phyloP scores from a whole-genome alignment of 176 grass and related monocot genomes.

The Musa schizocarpa region DNA sequence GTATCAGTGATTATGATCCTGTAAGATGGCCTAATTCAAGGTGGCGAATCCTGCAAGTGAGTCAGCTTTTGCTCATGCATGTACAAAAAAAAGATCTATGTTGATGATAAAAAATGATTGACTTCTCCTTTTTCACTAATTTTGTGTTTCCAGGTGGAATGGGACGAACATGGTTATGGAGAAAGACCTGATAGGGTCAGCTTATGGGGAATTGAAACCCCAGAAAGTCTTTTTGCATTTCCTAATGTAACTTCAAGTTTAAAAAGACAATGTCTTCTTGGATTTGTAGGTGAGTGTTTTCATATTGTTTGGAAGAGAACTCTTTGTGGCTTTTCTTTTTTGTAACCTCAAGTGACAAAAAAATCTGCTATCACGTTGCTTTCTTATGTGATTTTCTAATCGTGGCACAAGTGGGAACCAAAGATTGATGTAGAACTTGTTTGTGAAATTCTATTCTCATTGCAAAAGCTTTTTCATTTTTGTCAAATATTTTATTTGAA shows the following conservation, averaged over 20 bases:
- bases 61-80: slow-evolving; percentile 1
- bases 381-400: neutral
- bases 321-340: neutral
- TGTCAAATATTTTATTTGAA: too few species aligned
- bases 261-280: slow-evolving; percentile 73
- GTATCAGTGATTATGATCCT: slow-evolving; percentile 68
- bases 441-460: too few species aligned
- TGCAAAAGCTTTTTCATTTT: too few species aligned
- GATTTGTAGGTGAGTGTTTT: slow-evolving; percentile 24
- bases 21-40: slow-evolving; percentile 94
- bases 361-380: neutral
- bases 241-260: slow-evolving; percentile 45
- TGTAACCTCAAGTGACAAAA: neutral
- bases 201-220: slow-evolving; percentile 81
- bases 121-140: neutral
- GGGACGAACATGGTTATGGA: slow-evolving; percentile 94
- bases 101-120: neutral
- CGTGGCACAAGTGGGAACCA: too few species aligned
- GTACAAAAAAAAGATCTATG: neutral
- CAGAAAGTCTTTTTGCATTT: slow-evolving; percentile 63
- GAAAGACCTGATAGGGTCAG: slow-evolving; percentile 75
- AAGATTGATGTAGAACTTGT: too few species aligned
- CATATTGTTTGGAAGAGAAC: neutral
- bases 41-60: slow-evolving; percentile 84
- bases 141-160: slow-evolving; percentile 50